A percentile compares a stretch with the other conserved stretches of the same genome.
These are phyloP conservation scores for Fusarium sp. DNA, from an alignment of 2,329 filamentous ascomycete genomes.

Conservation along the genomic window DNA sequence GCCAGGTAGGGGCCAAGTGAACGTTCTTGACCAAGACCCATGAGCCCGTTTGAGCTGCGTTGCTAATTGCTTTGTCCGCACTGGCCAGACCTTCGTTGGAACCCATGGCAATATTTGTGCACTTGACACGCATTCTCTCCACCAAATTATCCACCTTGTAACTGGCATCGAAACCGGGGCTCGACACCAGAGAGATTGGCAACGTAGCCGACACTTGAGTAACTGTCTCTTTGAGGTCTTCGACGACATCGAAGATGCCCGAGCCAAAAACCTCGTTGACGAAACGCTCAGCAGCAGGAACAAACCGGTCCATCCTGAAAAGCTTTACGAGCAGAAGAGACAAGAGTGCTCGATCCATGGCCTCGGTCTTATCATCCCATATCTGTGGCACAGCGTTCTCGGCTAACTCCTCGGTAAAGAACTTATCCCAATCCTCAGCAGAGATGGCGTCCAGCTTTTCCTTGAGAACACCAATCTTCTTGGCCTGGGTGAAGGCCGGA, in stretches of 20 bases:
- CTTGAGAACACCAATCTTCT: conserved; percentile 76
- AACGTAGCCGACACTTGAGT: conserved; percentile 83
- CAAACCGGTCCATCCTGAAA: conserved; percentile 93
- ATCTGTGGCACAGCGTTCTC: conserved; percentile 82
- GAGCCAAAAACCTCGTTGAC: conserved; percentile 85
- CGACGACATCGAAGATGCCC: conserved; percentile 81
- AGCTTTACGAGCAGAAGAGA: conserved; percentile 92
- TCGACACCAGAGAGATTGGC: conserved; percentile 91
- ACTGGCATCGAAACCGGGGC: conserved; percentile 95
- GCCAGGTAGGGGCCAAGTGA: conserved; percentile 92
- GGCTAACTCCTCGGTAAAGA: conserved; percentile 84
- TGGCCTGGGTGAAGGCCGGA: conserved; percentile 73
- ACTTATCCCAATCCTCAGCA: conserved; percentile 76
- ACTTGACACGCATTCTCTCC: conserved; percentile 80
- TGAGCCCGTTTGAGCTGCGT: conserved; percentile 87
- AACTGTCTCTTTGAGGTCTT: conserved; percentile 86
- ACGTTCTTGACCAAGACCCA: conserved; percentile 99
- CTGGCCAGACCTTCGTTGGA: conserved; percentile 92
- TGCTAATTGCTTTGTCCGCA: conserved; percentile 93
- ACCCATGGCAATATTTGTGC: conserved; percentile 98
- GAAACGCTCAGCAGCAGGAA: conserved; percentile 92
- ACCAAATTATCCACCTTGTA: conserved; percentile 99
- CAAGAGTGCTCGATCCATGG: conserved; percentile 78
- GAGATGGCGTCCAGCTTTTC: conserved; percentile 71
- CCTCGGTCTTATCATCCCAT: conserved; percentile 70